phyloP scores from a whole-genome alignment of 2,329 filamentous ascomycete genomes.

The Xylaria digitata region DNA sequence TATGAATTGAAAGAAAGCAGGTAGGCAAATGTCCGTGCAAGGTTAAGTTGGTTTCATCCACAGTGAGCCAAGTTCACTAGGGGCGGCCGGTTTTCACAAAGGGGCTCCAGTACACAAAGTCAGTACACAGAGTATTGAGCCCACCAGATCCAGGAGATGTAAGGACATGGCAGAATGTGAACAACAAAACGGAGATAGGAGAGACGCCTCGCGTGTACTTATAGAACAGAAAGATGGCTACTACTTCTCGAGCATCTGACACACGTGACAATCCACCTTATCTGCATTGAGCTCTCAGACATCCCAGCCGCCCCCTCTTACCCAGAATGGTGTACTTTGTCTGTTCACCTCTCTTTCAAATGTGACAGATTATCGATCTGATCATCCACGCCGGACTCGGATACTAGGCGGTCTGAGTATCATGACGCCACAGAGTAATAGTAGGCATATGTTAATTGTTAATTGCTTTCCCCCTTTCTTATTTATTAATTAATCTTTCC shows the following conservation, averaged over 20 bases:
- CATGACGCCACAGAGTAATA: conserved; percentile 8
- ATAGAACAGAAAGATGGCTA: neutral
- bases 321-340: conserved; percentile 1
- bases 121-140: neutral
- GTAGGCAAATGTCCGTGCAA: neutral
- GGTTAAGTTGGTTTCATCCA: neutral
- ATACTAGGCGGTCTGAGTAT: neutral
- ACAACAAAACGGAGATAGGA: neutral
- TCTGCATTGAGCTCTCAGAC: conserved; percentile 8
- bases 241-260: conserved; percentile 24
- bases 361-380: conserved; percentile 1
- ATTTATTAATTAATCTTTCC: conserved; percentile 6
- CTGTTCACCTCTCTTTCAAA: conserved; percentile 13
- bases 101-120: neutral
- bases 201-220: neutral
- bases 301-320: conserved; percentile 17
- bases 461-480: neutral
- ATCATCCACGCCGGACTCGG: conserved; percentile 6
- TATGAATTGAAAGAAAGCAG: neutral
- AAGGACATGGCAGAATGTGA: neutral
- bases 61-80: neutral
- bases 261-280: conserved; percentile 32
- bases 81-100: neutral
- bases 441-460: neutral
- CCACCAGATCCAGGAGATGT: neutral